Base-by-base conservation (phyloP, 2,329 filamentous ascomycete species). In the Aspergillus cejpii region DNA sequence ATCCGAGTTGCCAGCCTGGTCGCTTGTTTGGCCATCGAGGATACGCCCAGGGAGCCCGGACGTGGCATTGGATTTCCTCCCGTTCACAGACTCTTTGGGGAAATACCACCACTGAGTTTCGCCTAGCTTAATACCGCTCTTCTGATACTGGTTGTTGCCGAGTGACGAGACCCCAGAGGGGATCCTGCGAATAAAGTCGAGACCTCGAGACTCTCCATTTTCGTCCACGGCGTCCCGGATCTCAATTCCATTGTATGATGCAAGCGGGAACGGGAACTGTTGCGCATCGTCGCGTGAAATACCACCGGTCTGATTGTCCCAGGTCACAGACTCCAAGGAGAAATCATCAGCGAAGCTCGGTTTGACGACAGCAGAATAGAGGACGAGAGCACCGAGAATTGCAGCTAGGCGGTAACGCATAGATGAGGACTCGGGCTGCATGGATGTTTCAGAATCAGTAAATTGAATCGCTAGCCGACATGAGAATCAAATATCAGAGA, bases 331-430 rank as follows among this genome's bases (percentile, higher is more conserved):
- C 43, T 87, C 80, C 42, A 74, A 70, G 7, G 84, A 84, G 54
- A 83, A 75, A 37, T 80, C 84, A 53, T 82, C 75, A 41, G 80
- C 84, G 52, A 82, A 75, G 42, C 73, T 72, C 14, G 78, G 76
- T 28, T 85, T 71, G 20, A 78, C 65, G 45, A 84, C 68, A 60
- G 79, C 58, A 26, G 84, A 56, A 24, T 86, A 64, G 40, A 84
- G 60, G 23, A 79, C 66, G 24, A 80, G 78, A 43, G 81, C 79
- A 57, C 77, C 71, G 42, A 84, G 62, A 45, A 83, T 85, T 57
- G 82, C 80, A 61, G 78, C 78, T 59, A 87, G 78, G 62, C 84
- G 83, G 69, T 81, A 84, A 71, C 86, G 85, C 55, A 86, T 71
- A 58, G 78, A 80, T 63, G 77, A 82, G 65, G 83, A 75, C 66